Percentiles rank a stretch among this genome's conserved stretches.
Conservation (phyloP, 768 basidiomycete species). For the Leccinum broughii region DNA sequence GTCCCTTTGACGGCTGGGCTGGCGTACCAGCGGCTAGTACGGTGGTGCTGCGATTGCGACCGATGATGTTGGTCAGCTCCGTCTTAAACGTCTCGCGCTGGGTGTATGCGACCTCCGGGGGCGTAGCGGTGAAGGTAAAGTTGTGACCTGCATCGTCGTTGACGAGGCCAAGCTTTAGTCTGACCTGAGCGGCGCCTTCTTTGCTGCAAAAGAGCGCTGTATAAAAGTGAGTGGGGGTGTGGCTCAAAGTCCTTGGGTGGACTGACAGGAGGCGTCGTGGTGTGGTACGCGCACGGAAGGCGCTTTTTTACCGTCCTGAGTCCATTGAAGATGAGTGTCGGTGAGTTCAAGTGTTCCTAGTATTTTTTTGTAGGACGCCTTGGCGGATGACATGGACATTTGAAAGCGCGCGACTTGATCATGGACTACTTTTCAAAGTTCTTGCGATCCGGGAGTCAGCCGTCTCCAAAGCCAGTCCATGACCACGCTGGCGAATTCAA, state of each 20-base stretch:
- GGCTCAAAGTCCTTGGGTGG: too few species aligned
- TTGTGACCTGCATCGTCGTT: slow-evolving; percentile 75
- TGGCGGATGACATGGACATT: slow-evolving; percentile 11
- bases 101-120: slow-evolving; percentile 56
- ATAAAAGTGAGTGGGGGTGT: slow-evolving; percentile 3
- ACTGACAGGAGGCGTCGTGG: slow-evolving; percentile 59
- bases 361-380: slow-evolving; percentile 59
- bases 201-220: slow-evolving; percentile 86
- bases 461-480: slow-evolving; percentile 47
- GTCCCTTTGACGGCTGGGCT: slow-evolving; percentile 28
- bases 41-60: slow-evolving; percentile 57
- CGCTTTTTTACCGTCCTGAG: slow-evolving; percentile 65
- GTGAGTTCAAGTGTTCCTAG: slow-evolving; percentile 76
- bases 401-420: slow-evolving; percentile 10
- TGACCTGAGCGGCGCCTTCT: slow-evolving; percentile 75
- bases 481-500: slow-evolving; percentile 77
- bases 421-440: slow-evolving; percentile 93
- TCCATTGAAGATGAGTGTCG: slow-evolving; percentile 74
- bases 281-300: slow-evolving; percentile 65
- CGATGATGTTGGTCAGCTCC: slow-evolving; percentile 75
- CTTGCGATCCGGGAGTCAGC: slow-evolving; percentile 46
- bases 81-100: slow-evolving; percentile 85
- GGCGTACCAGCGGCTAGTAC: slow-evolving; percentile 19
- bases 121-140: slow-evolving; percentile 71
- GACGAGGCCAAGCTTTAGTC: slow-evolving; percentile 70